These are phyloP conservation scores for Aspergillus sp. DNA, from an alignment of 2,329 filamentous ascomycete genomes.

Conservation along the genomic window DNA sequence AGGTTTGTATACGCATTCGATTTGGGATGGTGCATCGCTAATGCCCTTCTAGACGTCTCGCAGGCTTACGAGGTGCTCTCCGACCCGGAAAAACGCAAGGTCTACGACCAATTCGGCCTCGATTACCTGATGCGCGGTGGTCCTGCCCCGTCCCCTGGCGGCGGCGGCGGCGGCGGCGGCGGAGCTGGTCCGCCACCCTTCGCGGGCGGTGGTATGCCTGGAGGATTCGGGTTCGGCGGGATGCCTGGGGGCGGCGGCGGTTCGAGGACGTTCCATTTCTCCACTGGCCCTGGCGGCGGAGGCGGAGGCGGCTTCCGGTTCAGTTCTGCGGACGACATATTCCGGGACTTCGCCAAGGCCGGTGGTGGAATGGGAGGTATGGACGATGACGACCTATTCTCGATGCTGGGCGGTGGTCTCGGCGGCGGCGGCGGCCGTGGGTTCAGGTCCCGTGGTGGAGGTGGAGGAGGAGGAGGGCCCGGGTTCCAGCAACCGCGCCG, in stretches of 20 bases:
- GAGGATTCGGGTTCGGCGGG: constrained; percentile 42
- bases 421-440: constrained; percentile 31
- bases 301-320: constrained; percentile 64
- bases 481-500: constrained; percentile 25
- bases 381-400: constrained; percentile 49
- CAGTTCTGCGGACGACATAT: constrained; percentile 74
- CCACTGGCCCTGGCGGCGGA: constrained; percentile 43
- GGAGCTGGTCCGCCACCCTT: constrained; percentile 46
- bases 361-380: constrained; percentile 45
- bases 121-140: constrained; percentile 84
- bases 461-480: too few species aligned
- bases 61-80: constrained; percentile 98
- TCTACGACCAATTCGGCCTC: constrained; percentile 88
- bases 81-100: constrained; percentile 91
- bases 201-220: constrained; percentile 47
- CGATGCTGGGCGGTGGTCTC: constrained; percentile 35
- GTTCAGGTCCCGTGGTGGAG: constrained; percentile 20
- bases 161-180: constrained; percentile 41
- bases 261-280: constrained; percentile 38
- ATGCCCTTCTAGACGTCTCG: constrained; percentile 57
- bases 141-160: constrained; percentile 54
- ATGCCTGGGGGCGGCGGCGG: constrained; percentile 45
- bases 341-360: constrained; percentile 67
- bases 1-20: constrained; percentile 32
- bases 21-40: constrained; percentile 3